A percentile compares a stretch with the other conserved stretches of the same genome.
Conservation (phyloP, 1,139 yeast genomes). For the Pneumocystis canis region DNA sequence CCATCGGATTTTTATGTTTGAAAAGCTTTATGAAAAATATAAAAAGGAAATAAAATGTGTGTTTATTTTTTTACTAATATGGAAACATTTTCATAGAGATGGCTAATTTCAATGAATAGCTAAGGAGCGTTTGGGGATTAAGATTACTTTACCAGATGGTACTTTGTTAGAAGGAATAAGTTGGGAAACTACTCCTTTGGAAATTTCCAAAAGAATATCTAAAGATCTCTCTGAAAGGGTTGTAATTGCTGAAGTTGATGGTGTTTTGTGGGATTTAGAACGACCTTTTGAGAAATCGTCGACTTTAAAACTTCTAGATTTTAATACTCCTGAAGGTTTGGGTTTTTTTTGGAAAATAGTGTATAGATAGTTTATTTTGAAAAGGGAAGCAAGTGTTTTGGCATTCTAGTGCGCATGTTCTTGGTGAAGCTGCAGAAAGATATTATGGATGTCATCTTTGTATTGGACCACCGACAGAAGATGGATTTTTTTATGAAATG, state of each 20-base stretch:
- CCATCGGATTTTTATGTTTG: slow-evolving; percentile 64
- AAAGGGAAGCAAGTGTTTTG: slow-evolving; percentile 66
- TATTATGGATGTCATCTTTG: slow-evolving; percentile 86
- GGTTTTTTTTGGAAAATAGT: neutral
- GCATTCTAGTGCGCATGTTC: slow-evolving; percentile 97
- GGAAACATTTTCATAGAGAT: neutral
- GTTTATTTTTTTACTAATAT: slow-evolving; percentile 1
- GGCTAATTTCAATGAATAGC: slow-evolving; percentile 2
- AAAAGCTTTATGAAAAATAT: slow-evolving; percentile 61
- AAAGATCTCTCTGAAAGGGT: slow-evolving; percentile 79
- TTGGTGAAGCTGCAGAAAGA: slow-evolving; percentile 97
- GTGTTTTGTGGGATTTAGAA: slow-evolving; percentile 85
- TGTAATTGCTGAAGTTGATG: slow-evolving; percentile 82
- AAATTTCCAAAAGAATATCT: slow-evolving; percentile 71
- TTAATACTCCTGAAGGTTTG: slow-evolving; percentile 67
- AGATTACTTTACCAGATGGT: slow-evolving; percentile 79
- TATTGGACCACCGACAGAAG: slow-evolving; percentile 94
- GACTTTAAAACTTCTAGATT: slow-evolving; percentile 60
- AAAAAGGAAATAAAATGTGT: slow-evolving; percentile 46
- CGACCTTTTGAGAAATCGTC: slow-evolving; percentile 77
- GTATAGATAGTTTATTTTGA: neutral
- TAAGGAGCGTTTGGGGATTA: slow-evolving; percentile 44
- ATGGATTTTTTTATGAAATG: slow-evolving; percentile 97
- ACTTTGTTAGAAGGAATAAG: slow-evolving; percentile 60
- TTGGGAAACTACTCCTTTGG: slow-evolving; percentile 83